Evolutionary conservation across 805 yeast genomes (phyloP), one percentile per base, ranked within the genome.

Genomic region (Zygoascus biomembranicola): DNA sequence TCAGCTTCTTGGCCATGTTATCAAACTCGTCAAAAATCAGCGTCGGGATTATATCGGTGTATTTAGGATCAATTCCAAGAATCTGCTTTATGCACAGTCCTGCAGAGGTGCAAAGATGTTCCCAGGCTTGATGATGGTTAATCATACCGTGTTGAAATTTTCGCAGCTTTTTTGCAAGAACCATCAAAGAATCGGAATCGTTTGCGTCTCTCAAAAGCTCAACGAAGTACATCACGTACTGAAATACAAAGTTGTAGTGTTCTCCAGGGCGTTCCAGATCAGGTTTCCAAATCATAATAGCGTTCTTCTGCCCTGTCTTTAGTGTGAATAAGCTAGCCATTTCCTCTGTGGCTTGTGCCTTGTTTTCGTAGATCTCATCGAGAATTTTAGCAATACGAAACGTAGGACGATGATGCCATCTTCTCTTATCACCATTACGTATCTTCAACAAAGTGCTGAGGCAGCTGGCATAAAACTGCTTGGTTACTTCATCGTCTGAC

Each of bases 281-380:
- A 0, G 97, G 95, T 61, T 89, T 89, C 98, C 99, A 94, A 54
- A 94, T 87, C 59, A 81, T 85, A 1, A 90, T 80, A 41, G 94
- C 75, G 10, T 84, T 80, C 63, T 89, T 86, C 44, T 81, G 80
- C n/a, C 59, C 59, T 0, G 89, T 74, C 59, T 82, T 87, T 49
- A 88, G 66, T 8, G 86, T 76, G 51, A 90, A 78, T 16, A 89
- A 70, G 0, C 73, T 64, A 1, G 78, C 72, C 78, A 92, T 79
- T 58, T 85, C 88, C 11, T 77, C 77, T 47, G 75, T 73, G 0
- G 97, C 94, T 0, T 70, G 73, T 1, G 69, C 68, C 8, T 69
- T 57, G 53, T 86, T 81, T 1, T 74, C 67, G 42, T 80, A 74
- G 2, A 81, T 84, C 1, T 81, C 79, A 51, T 70, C 76, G 16